Evolutionary conservation across 768 basidiomycete species (phyloP).

Genomic region (Tulasnella sp.): DNA sequence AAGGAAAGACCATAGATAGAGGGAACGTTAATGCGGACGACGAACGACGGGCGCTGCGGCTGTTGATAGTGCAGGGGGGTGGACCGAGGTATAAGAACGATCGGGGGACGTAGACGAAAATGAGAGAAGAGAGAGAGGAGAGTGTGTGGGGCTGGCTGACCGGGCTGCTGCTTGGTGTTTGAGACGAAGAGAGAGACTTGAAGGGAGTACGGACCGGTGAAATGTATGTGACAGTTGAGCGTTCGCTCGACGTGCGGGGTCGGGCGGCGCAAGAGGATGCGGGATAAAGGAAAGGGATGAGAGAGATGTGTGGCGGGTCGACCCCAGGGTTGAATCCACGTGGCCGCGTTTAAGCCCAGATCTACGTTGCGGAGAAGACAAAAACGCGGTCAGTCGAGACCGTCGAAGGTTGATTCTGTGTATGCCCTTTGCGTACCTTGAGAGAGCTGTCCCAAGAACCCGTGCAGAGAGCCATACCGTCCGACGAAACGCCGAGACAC

Average conservation of each 20-base stretch:
- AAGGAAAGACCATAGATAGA: conserved; percentile 12
- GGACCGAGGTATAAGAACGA: conserved; percentile 1
- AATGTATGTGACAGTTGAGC: neutral
- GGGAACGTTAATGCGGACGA: conserved; percentile 18
- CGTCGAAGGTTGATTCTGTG: neutral
- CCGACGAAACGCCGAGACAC: conserved; percentile 92
- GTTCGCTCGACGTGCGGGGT: neutral
- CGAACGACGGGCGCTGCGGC: neutral
- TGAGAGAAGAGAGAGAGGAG: neutral
- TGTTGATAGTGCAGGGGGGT: neutral
- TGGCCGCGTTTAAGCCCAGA: neutral
- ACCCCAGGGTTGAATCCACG: neutral
- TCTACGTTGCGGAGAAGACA: neutral
- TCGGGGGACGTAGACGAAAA: neutral
- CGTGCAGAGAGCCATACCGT: conserved; percentile 99
- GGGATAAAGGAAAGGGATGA: neutral
- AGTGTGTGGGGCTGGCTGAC: neutral
- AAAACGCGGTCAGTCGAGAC: neutral
- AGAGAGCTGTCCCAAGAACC: conserved; percentile 98
- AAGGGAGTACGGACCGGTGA: neutral
- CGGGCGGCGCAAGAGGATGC: neutral
- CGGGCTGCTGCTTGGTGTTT: conserved; percentile 13
- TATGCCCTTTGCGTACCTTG: conserved; percentile 62
- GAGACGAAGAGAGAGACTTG: conserved; percentile 10
- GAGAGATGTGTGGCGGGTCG: neutral